phyloP scores from a whole-genome alignment of 805 yeast genomes.

The Ogataea chonburiensis region DNA sequence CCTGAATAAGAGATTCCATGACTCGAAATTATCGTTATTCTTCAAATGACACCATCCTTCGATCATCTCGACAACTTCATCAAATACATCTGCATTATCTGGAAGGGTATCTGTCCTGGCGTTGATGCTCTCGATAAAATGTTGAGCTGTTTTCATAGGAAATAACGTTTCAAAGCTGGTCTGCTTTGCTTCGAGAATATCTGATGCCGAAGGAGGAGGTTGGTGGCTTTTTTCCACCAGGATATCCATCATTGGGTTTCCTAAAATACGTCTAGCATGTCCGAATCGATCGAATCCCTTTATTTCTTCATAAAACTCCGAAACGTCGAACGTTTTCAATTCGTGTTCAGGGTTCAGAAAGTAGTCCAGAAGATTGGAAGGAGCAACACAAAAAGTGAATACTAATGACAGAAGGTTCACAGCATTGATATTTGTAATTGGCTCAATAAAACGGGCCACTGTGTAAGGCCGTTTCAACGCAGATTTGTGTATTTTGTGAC shows the following conservation, averaged over 20 bases:
- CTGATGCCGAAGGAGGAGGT: not conserved
- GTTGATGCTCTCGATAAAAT: conserved; percentile 20
- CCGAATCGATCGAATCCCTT: conserved; percentile 29
- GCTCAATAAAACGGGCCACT: conserved; percentile 26
- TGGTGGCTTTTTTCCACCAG: conserved; percentile 15
- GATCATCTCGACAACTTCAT: conserved; percentile 32
- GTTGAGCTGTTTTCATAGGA: conserved; percentile 18
- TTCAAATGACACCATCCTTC: conserved; percentile 28
- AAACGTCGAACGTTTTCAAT: conserved; percentile 29
- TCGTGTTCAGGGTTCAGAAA: conserved; percentile 25
- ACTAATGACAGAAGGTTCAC: conserved; percentile 31
- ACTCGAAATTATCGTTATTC: conserved; percentile 13
- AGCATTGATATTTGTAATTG: conserved; percentile 27
- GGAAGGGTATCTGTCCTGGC: conserved; percentile 23
- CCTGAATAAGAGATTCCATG: conserved; percentile 27
- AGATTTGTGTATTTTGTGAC: conserved; percentile 29
- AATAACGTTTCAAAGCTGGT: conserved; percentile 8
- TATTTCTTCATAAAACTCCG: conserved; percentile 28
- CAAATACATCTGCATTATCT: conserved; percentile 27
- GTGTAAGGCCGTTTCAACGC: conserved; percentile 29
- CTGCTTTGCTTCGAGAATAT: not conserved
- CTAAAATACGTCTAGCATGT: conserved; percentile 23
- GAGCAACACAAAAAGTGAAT: conserved; percentile 30
- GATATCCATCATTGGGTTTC: conserved; percentile 21
- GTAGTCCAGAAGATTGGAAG: conserved; percentile 16